These are phyloP conservation scores for Sclerotinia sclerotiorum DNA, from an alignment of 2,329 filamentous ascomycete genomes.

Conservation along the genomic window DNA sequence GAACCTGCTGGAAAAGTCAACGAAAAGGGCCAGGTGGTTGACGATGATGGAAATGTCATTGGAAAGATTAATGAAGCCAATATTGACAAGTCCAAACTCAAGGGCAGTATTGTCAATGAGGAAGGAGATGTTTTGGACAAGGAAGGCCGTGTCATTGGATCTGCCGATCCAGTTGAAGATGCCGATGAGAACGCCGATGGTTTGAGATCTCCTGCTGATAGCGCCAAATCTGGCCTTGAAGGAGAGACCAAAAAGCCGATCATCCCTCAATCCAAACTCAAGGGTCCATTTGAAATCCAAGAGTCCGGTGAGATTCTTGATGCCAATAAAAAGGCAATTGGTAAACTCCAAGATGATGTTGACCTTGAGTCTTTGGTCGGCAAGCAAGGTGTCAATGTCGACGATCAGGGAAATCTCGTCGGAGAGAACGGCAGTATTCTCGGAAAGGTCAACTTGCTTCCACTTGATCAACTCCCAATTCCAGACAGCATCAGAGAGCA, in stretches of 20 bases:
- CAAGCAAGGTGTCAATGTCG: slow-evolving; percentile 51
- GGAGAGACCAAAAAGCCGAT: slow-evolving; percentile 28
- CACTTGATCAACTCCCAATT: slow-evolving; percentile 21
- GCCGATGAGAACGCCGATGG: slow-evolving; percentile 27
- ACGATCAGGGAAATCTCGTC: slow-evolving; percentile 58
- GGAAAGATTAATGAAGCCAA: slow-evolving; percentile 58
- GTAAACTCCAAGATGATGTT: slow-evolving; percentile 17
- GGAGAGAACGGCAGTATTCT: slow-evolving; percentile 60
- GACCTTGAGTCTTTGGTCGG: slow-evolving; percentile 18
- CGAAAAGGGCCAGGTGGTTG: slow-evolving; percentile 53
- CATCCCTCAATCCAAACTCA: slow-evolving; percentile 16
- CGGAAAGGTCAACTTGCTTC: slow-evolving; percentile 48
- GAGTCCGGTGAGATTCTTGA: slow-evolving; percentile 19
- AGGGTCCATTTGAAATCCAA: slow-evolving; percentile 23
- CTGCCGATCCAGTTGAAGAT: slow-evolving; percentile 23
- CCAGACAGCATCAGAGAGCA: slow-evolving; percentile 18
- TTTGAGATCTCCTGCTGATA: slow-evolving; percentile 16
- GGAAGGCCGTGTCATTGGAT: slow-evolving; percentile 50
- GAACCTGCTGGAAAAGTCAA: slow-evolving; percentile 40
- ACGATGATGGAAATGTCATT: slow-evolving; percentile 53
- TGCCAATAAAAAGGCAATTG: slow-evolving; percentile 20
- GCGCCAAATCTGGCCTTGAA: slow-evolving; percentile 22
- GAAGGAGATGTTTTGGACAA: slow-evolving; percentile 58
- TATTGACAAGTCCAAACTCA: slow-evolving; percentile 57
- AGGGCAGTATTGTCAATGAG: slow-evolving; percentile 29